These are phyloP conservation scores for Madurella fahalii DNA, from an alignment of 2,329 filamentous ascomycete species.

Conservation along the genomic window DNA sequence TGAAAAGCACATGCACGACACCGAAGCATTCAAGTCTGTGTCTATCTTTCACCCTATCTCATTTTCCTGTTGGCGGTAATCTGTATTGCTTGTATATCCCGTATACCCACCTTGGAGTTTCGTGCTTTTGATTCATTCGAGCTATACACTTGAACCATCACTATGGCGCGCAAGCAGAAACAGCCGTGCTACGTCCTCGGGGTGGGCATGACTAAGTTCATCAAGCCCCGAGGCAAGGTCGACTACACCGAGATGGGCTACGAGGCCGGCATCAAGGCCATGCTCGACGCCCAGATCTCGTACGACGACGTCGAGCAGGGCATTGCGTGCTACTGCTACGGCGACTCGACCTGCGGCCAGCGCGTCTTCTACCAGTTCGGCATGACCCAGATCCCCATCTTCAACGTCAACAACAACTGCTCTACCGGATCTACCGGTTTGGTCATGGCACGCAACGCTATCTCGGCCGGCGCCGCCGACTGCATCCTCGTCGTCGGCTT, in stretches of 20 bases:
- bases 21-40: no score
- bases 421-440: constrained; percentile 91
- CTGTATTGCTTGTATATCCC: no score
- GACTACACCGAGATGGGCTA: constrained; percentile 94
- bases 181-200: constrained; percentile 78
- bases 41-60: neutral
- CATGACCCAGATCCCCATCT: constrained; percentile 93
- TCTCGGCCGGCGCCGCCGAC: constrained; percentile 76
- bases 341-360: constrained; percentile 91
- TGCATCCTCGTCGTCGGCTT: constrained; percentile 91
- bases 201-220: constrained; percentile 99
- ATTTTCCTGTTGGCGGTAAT: neutral
- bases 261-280: constrained; percentile 84
- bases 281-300: constrained; percentile 82
- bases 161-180: constrained; percentile 49
- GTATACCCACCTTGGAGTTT: no score
- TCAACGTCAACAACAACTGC: constrained; percentile 99
- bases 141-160: constrained; percentile 1
- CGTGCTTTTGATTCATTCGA: neutral
- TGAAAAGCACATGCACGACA: no score
- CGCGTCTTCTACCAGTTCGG: constrained; percentile 98
- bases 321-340: constrained; percentile 97
- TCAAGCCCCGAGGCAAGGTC: constrained; percentile 90
- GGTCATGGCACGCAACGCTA: constrained; percentile 74
- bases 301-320: constrained; percentile 96